phyloP scores from a whole-genome alignment of 2,329 filamentous ascomycete genomes.

The Ascochyta viciae-villosae region DNA sequence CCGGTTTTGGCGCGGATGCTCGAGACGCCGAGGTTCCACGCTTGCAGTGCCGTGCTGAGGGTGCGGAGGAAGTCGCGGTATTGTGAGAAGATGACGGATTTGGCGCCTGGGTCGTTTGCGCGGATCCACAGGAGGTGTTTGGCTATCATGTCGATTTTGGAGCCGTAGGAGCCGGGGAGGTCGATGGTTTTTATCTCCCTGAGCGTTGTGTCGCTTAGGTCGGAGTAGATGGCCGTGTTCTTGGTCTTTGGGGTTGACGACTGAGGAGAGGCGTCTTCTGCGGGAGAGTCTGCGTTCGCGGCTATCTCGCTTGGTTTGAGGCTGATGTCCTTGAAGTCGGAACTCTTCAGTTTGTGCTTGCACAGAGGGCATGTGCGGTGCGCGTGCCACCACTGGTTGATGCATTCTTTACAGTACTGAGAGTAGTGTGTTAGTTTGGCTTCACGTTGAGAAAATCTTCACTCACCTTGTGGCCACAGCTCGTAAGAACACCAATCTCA shows the following conservation, averaged over 20 bases:
- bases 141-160: slow-evolving; percentile 79
- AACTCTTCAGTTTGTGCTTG: slow-evolving; percentile 69
- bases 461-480: slow-evolving; percentile 74
- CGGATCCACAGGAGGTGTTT: slow-evolving; percentile 86
- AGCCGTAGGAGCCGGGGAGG: slow-evolving; percentile 77
- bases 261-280: slow-evolving; percentile 23
- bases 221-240: slow-evolving; percentile 72
- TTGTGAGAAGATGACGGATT: slow-evolving; percentile 94
- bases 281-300: slow-evolving; percentile 65
- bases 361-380: slow-evolving; percentile 85
- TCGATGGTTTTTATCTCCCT: slow-evolving; percentile 84
- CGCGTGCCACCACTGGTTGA: slow-evolving; percentile 76
- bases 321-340: slow-evolving; percentile 84
- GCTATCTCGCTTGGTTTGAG: slow-evolving; percentile 78
- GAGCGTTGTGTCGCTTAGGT: slow-evolving; percentile 74
- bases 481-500: slow-evolving; percentile 78
- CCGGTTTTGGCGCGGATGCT: slow-evolving; percentile 74
- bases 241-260: slow-evolving; percentile 34
- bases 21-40: slow-evolving; percentile 75
- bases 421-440: neutral
- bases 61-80: slow-evolving; percentile 82
- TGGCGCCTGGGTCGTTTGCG: slow-evolving; percentile 81
- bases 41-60: slow-evolving; percentile 71
- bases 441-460: neutral
- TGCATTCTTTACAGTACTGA: slow-evolving; percentile 88